Evolutionary conservation across 2,329 filamentous ascomycete genomes (phyloP), one percentile per base, ranked within the genome.

Genomic region (Parastagonospora nodorum): DNA sequence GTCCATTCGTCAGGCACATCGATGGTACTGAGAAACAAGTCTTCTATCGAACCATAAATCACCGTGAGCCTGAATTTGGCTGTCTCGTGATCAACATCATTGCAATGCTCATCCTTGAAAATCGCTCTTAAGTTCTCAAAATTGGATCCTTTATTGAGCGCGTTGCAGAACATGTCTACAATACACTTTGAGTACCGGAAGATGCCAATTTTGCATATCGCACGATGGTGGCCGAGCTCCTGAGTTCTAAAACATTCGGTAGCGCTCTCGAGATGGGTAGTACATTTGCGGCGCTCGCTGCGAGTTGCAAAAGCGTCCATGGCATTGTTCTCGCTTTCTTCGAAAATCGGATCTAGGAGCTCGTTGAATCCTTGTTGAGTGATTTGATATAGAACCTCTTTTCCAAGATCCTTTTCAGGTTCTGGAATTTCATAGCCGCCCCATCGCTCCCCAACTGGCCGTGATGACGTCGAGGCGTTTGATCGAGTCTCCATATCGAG

Each of bases 361-460:
- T 97, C 92, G 66, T 97, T 97, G 76, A 96, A 90, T 0, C 91
- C 89, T 72, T 96, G 89, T 72, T 97, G 92, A 0, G 90, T 92
- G 29, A 95, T 86, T 70, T 96, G 90, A 66, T 96, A 97, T 1
- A 97, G 78, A 4, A 97, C 88, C 68, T 97, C 91, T 61, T 88
- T 90, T 32, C 90, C 91, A 5, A 90, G 86, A 69, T 96, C 92
- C 51, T 83, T 83, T 71, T 96, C 92, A 1, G 88, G 87, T 58
- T 89, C 85, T 1, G 89, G 88, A 12, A 95, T 86, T 45, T 91
- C 88, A 71, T 90, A 87, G 14, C 88, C 88, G 42, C 87, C 88
- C 87, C 87, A 91, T 50, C 88, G 82, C 70, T 92, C 88, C 10
- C 79, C 78, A 30, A 81, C 63, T 6, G 88, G 85, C 39, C 86